Base-by-base conservation (phyloP, 345 rosid genomes). In the Streptanthus diversifolius region DNA sequence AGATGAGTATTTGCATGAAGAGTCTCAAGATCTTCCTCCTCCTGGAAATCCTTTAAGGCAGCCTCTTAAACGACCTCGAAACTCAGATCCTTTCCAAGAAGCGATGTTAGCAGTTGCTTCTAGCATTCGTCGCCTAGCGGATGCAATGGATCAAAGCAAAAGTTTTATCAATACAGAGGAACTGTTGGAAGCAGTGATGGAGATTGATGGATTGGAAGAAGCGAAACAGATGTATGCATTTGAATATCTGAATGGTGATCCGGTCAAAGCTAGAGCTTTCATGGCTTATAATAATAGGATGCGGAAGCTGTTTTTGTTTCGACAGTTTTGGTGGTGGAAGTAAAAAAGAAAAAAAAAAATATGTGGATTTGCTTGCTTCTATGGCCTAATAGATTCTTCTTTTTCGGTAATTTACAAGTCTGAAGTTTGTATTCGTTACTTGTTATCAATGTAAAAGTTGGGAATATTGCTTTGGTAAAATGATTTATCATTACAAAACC, bases 321-420 rank as follows among this genome's bases (percentile, higher is more conserved):
- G 92, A 61, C 95, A 90, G 80, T 90, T 90, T 80, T 90, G 95
- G 95, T 90, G 95, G 89, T 90, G 97, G 95, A 90, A 85, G 78
- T 87, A 83, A 90, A 14, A 13, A 7, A 7, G 22, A 43, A 9
- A 83, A 90, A 14, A 13, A 7, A 7, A 33, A 43, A 9, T 2
- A 13, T 33, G n/a, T 14, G 19, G 21, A 15, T 74, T 65, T 48
- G n/a, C n/a, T 25, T 2, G 22, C 49, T 63, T 54, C 58, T 33
- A 24, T 63, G 5, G 62, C 55, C 11, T 40, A 5, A 47, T 33
- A 19, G 25, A 10, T 36, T 5, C 29, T 6, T 13, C 7, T 15
- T 25, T 54, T 45, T 12, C 14, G 5, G 25, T 25, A 12, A 54
- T 72, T 61, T 44, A 54, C n/a, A 45, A 64, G 51, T 24, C 57